Base-by-base conservation (phyloP, 106 monocot genomes). In the Dactylorhiza incarnata region DNA sequence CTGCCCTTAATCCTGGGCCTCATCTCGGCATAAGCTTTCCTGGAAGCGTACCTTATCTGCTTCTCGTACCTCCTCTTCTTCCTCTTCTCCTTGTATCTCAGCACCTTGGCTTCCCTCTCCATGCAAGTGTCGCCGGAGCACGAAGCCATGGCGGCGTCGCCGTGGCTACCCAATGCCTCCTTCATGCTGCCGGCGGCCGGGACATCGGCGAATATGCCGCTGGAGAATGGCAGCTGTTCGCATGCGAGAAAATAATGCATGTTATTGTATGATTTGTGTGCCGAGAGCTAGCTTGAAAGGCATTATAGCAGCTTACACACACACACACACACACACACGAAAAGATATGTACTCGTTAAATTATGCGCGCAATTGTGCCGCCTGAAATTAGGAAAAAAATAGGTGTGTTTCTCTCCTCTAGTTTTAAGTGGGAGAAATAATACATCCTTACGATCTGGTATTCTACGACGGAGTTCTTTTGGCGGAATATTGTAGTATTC, bases 21-120 rank as follows among this genome's bases (percentile, higher is more conserved):
- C 82, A 73, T 79, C 55, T 85, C 82, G 2, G 85, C 85, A 22
- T 85, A 85, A 20, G 82, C 81, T 50, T 85, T 85, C 23, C 85
- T 49, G 3, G 85, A 85, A 1, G 78, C 82, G 22, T 85, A 85
- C 7, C 85, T 74, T 45, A 85, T 85, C 50, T 85, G 85, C 72
- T 85, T 85, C 51, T 85, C 85, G 20, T 82, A 85, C 29, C 79
- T 85, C 11, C 85, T 82, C 65, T 58, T 82, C 73, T 85, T 81
- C 73, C 79, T 76, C 79, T 85, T 85, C 82, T 85, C 85, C 5
- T 75, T 85, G 85, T 85, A 85, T 72, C 85, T 85, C 73, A 85
- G 45, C 25, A 85, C 81, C 59, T 76, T 82, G 2, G 85, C 82
- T 45, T 85, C 85, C 58, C 85, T 65, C 6, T 82, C 81, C 7